phyloP scores from a whole-genome alignment of 257 asterid species.

The Ophiorrhiza pumila region DNA sequence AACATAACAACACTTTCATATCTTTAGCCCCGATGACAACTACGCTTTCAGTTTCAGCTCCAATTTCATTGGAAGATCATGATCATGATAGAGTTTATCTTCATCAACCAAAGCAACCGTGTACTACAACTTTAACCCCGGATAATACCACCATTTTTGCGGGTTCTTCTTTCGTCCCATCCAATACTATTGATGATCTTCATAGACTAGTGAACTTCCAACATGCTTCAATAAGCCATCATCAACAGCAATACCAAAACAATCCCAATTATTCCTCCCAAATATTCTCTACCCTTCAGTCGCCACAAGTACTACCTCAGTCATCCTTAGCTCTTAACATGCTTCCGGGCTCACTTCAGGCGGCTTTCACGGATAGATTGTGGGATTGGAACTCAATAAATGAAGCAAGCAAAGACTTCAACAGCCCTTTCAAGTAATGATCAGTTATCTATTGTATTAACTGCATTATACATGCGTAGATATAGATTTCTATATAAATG shows the following conservation, averaged over 20 bases:
- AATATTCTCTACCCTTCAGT: slow-evolving; percentile 31
- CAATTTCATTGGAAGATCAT: slow-evolving; percentile 20
- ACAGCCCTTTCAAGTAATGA: slow-evolving; percentile 28
- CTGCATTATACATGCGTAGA: slow-evolving; percentile 10
- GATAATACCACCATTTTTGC: slow-evolving; percentile 28
- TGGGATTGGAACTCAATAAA: slow-evolving; percentile 76
- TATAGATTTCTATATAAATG: not conserved
- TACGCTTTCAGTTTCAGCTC: slow-evolving; percentile 15
- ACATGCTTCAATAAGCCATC: slow-evolving; percentile 23
- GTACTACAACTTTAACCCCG: slow-evolving; percentile 15
- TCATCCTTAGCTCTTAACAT: slow-evolving; percentile 24
- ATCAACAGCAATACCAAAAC: slow-evolving; percentile 24
- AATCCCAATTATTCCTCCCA: slow-evolving; percentile 40
- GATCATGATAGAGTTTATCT: slow-evolving; percentile 20
- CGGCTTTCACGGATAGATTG: slow-evolving; percentile 48
- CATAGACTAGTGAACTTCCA: slow-evolving; percentile 58
- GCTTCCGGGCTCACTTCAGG: slow-evolving; percentile 39
- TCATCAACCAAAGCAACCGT: slow-evolving; percentile 27
- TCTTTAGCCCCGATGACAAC: slow-evolving; percentile 28
- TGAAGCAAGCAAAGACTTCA: slow-evolving; percentile 30
- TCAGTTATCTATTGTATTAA: not conserved
- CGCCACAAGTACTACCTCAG: slow-evolving; percentile 21
- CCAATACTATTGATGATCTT: slow-evolving; percentile 52
- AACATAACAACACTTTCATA: slow-evolving; percentile 27
- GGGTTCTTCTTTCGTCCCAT: slow-evolving; percentile 22